Conservation (phyloP, 2,329 filamentous ascomycete species). For the Exserohilum turcica region DNA sequence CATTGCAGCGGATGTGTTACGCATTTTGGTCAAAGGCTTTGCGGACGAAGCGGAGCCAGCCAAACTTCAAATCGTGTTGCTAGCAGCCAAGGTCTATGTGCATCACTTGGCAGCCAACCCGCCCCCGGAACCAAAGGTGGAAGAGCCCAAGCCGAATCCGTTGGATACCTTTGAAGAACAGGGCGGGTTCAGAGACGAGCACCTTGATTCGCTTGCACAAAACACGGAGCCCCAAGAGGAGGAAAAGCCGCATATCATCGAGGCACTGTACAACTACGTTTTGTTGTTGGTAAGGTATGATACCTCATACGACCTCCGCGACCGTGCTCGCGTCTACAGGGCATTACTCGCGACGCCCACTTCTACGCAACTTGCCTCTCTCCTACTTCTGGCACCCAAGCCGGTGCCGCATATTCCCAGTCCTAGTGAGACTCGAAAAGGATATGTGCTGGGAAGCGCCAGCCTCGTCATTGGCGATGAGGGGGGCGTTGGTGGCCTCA, state of each 20-base stretch:
- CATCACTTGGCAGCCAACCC: conserved; percentile 75
- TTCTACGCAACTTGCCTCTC: conserved; percentile 79
- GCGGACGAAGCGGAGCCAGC: conserved; percentile 81
- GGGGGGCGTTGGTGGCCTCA: conserved; percentile 68
- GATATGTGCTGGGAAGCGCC: conserved; percentile 79
- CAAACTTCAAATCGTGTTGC: conserved; percentile 87
- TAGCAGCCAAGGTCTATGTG: conserved; percentile 96
- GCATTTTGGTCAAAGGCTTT: conserved; percentile 86
- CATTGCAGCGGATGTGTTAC: conserved; percentile 88
- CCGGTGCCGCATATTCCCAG: conserved; percentile 89
- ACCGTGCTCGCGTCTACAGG: conserved; percentile 86
- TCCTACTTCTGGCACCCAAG: conserved; percentile 92
- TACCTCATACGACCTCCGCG: conserved; percentile 90
- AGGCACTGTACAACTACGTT: conserved; percentile 81
- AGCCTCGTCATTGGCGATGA: conserved; percentile 83
- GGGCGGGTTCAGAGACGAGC: conserved; percentile 40
- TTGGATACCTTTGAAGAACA: conserved; percentile 44
- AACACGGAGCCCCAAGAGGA: conserved; percentile 24
- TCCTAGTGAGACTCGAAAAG: conserved; percentile 81
- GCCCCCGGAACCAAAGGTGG: conserved; percentile 46
- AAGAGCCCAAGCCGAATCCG: conserved; percentile 29
- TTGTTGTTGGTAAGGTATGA: conserved; percentile 89
- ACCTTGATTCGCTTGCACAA: conserved; percentile 24
- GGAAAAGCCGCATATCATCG: conserved; percentile 68
- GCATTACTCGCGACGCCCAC: conserved; percentile 77